Evolutionary conservation across 1,139 yeast species (phyloP).

Genomic region (Dujonia santamariae): DNA sequence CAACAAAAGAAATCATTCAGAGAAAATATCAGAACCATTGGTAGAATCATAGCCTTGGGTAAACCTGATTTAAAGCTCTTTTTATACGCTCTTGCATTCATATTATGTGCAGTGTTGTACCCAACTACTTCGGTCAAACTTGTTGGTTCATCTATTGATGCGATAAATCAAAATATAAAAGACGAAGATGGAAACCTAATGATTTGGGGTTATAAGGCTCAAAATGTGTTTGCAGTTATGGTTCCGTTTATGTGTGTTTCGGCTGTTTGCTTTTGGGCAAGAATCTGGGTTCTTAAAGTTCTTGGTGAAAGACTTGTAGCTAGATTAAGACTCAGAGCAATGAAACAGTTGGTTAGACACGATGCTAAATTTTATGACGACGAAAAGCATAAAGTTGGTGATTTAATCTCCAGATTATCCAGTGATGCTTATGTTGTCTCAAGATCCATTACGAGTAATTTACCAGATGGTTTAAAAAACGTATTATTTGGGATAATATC

Average conservation of each 20-base stretch:
- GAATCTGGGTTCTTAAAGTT: constrained; percentile 46
- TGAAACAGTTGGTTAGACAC: constrained; percentile 49
- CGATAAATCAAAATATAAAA: constrained; percentile 33
- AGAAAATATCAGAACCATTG: constrained; percentile 35
- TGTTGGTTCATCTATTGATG: constrained; percentile 48
- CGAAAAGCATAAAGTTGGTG: constrained; percentile 56
- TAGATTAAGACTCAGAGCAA: constrained; percentile 44
- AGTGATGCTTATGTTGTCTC: constrained; percentile 55
- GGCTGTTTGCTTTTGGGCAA: constrained; percentile 49
- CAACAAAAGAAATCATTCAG: constrained; percentile 26
- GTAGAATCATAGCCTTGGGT: constrained; percentile 37
- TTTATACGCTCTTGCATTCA: constrained; percentile 39
- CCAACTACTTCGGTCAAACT: constrained; percentile 46
- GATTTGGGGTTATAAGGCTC: constrained; percentile 46
- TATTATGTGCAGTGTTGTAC: constrained; percentile 44
- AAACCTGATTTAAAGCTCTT: constrained; percentile 40
- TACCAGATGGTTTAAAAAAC: constrained; percentile 49
- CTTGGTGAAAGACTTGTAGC: constrained; percentile 46
- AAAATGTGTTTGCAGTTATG: constrained; percentile 42
- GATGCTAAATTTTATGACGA: constrained; percentile 50
- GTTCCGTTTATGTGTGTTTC: constrained; percentile 44
- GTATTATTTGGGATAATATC: constrained; percentile 42
- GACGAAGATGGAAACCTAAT: constrained; percentile 41
- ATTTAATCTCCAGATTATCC: constrained; percentile 49
- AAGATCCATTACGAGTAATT: constrained; percentile 42